These are phyloP conservation scores for Mikania micrantha DNA, from an alignment of 129 eudicot genomes.

Conservation along the genomic window DNA sequence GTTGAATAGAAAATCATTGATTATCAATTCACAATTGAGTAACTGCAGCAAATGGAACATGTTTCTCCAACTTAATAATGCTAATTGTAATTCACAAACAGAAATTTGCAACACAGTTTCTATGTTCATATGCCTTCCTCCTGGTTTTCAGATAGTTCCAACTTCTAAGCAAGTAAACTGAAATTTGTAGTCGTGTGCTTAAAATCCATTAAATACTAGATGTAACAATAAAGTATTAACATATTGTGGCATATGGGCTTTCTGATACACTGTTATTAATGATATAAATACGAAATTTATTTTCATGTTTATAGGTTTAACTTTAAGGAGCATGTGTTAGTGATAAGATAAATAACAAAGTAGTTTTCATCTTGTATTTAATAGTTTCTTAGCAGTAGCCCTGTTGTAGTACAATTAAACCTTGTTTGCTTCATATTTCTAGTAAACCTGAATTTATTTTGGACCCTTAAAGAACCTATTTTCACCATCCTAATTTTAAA, in stretches of 20 bases:
- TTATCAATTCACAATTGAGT: conserved; percentile 1
- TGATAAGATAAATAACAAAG: background rate
- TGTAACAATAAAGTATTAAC: background rate
- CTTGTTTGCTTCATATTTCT: conserved; percentile 9
- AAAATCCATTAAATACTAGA: background rate
- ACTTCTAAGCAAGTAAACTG: background rate
- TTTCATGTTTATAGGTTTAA: background rate
- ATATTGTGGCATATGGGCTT: background rate
- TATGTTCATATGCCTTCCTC: conserved; percentile 2
- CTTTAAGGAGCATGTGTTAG: background rate
- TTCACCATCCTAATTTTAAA: background rate
- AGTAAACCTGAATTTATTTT: background rate
- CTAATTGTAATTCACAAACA: background rate
- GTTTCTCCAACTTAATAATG: background rate
- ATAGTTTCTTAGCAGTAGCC: background rate
- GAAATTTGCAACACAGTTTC: background rate
- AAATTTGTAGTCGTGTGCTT: background rate
- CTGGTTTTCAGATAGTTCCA: background rate
- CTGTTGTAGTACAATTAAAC: background rate
- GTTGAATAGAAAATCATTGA: background rate
- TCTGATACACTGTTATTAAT: background rate
- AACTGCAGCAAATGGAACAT: background rate
- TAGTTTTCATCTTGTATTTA: background rate
- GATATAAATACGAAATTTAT: background rate
- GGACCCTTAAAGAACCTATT: background rate